phyloP scores from a whole-genome alignment of 495 filamentous ascomycete species.

The Penicillium odoratum region DNA sequence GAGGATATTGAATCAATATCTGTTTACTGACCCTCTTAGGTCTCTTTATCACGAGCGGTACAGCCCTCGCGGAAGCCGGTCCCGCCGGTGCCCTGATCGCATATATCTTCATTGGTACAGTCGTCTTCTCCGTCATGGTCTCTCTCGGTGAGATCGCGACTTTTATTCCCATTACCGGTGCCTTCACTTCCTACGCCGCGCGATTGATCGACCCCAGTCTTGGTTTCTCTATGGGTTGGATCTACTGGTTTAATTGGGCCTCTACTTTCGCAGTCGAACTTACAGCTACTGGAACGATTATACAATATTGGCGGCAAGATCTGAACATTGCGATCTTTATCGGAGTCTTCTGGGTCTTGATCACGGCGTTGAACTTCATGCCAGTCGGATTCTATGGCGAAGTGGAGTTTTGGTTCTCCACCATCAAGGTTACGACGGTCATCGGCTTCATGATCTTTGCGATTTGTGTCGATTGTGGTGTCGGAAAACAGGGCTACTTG shows the following conservation, averaged over 20 bases:
- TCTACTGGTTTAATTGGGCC: constrained; percentile 54
- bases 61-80: constrained; percentile 58
- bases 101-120: constrained; percentile 54
- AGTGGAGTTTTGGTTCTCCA: constrained; percentile 60
- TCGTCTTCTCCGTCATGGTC: constrained; percentile 53
- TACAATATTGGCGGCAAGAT: constrained; percentile 63
- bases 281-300: constrained; percentile 62
- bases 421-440: constrained; percentile 57
- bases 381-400: constrained; percentile 52
- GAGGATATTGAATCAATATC: neutral
- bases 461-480: constrained; percentile 59
- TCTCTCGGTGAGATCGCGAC: constrained; percentile 67
- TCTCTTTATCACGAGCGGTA: constrained; percentile 67
- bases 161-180: constrained; percentile 67
- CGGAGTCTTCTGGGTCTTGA: constrained; percentile 62
- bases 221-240: constrained; percentile 73
- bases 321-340: constrained; percentile 63
- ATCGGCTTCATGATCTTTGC: constrained; percentile 58
- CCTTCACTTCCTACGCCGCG: constrained; percentile 66
- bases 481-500: constrained; percentile 49
- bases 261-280: constrained; percentile 67
- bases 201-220: constrained; percentile 66
- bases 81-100: constrained; percentile 63
- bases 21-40: constrained; percentile 45
- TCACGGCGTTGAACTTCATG: constrained; percentile 60